Evolutionary conservation across 495 filamentous ascomycete genomes (phyloP).

Genomic region (Talaromyces wortmannii): DNA sequence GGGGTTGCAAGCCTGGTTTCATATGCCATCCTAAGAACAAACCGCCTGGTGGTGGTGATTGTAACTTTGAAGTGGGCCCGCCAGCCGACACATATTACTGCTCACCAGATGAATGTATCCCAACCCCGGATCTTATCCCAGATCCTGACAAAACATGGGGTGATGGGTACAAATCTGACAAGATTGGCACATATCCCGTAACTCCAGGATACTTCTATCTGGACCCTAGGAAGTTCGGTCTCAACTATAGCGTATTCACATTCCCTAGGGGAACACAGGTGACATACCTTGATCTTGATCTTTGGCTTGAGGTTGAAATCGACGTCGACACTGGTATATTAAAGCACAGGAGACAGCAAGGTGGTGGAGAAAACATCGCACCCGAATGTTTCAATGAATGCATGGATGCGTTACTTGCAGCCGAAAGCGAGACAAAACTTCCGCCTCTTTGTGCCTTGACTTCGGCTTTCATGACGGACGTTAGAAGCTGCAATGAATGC

Average conservation of each 20-base stretch:
- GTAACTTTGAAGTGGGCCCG: conserved; percentile 10
- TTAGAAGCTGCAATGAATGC: conserved; percentile 25
- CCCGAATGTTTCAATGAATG: conserved; percentile 47
- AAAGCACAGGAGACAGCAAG: conserved; percentile 4
- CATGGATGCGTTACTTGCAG: conserved; percentile 41
- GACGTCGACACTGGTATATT: conserved; percentile 46
- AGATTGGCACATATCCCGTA: not conserved
- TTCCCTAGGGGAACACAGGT: not conserved
- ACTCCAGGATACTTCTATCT: conserved; percentile 9
- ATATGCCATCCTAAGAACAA: conserved; percentile 41
- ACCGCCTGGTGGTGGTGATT: conserved; percentile 12
- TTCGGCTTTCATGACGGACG: conserved; percentile 31
- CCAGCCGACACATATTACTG: conserved; percentile 12
- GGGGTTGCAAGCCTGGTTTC: conserved; percentile 44
- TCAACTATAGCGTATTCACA: conserved; percentile 6
- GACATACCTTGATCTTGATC: conserved; percentile 12
- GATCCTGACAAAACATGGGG: not conserved
- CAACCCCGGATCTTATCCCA: conserved; percentile 1
- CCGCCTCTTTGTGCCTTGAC: conserved; percentile 31
- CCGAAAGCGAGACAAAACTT: conserved; percentile 36
- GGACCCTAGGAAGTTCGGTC: conserved; percentile 4
- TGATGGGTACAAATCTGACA: not conserved
- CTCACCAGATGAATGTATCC: conserved; percentile 11
- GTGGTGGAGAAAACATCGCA: conserved; percentile 15
- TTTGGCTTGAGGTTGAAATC: conserved; percentile 49